Percentiles rank a stretch among this genome's conserved stretches.
Evolutionary conservation across 208 protist genomes (phyloP).

Genomic region (Trypanosomatidae sp.): DNA sequence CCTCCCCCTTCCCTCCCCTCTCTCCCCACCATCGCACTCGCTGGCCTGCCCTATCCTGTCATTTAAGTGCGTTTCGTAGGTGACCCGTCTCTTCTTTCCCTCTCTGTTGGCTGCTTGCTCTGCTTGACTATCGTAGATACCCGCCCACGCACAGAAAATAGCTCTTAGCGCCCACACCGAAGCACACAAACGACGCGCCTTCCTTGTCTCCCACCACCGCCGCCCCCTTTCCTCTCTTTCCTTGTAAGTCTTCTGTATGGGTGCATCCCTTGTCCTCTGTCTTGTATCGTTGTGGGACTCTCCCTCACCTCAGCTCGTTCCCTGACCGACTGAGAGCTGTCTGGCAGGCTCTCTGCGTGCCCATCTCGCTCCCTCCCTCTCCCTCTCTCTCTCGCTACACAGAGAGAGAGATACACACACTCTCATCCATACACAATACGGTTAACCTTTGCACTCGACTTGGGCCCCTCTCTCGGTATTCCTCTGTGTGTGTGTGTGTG

Average conservation of each 20-base stretch:
- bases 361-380: no score
- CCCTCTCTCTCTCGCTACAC: no score
- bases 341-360: no score
- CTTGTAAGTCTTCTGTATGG: neutral
- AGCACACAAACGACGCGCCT: neutral
- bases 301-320: neutral
- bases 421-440: neutral
- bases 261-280: neutral
- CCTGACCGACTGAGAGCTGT: neutral
- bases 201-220: constrained; percentile 3
- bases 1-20: neutral
- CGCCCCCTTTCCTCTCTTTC: neutral
- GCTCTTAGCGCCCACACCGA: neutral
- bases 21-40: neutral
- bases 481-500: constrained; percentile 1
- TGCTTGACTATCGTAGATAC: no score
- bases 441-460: neutral
- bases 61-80: no score
- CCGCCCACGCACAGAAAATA: no score
- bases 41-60: no score
- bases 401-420: no score
- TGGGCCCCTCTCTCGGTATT: constrained; percentile 2
- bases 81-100: no score
- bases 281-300: neutral
- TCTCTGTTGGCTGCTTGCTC: no score